Base-by-base conservation (phyloP, 108 stramenopile species). In the Discostella stelligeroides region DNA sequence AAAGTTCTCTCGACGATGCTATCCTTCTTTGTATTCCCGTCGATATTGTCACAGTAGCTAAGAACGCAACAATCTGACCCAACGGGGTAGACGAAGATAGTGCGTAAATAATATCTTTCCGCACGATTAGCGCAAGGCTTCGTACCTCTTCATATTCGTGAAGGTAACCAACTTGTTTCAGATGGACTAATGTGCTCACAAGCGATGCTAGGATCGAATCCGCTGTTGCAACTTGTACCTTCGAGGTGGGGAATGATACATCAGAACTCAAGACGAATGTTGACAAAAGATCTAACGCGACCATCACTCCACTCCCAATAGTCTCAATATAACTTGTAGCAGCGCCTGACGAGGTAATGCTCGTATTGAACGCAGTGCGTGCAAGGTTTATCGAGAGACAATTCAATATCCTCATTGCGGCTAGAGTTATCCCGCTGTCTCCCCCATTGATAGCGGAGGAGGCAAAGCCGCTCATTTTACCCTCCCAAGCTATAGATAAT, bases 1-100 rank as follows among this genome's bases (percentile, higher is more conserved):
- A 45, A 20, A 70, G 56, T 29, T 78, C 65, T 23, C 41, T 63
- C 12, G 59, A 49, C 1, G 62, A 53, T 28, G 76, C 42, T n/a
- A n/a, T 47, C 54, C 49, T 78, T 70, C 25, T 58, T 39, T 50
- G n/a, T n/a, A 70, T 54, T 17, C 21, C 43, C 13, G 53, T 42
- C 25, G 66, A 60, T 61, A 66, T 46, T 40, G 64, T 63, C 41
- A 48, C 59, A 28, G 76, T 54, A 8, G 76, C 69, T 38, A 78
- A 56, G 49, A 59, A 71, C 6, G 69, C 76, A 24, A 78, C 56
- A 11, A 78, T 64, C 18, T 78, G 68, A 10, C 76, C 76, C 43
- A 78, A 34, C 21, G 76, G 69, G 9, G 76, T 66, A 25, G 76
- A 78, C 20, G 76, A 63, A 9, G 76, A 28, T 15, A 78, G 27